Base-by-base conservation (phyloP, 2,329 filamentous ascomycete genomes). In the Tolypocladium ovalisporum region DNA sequence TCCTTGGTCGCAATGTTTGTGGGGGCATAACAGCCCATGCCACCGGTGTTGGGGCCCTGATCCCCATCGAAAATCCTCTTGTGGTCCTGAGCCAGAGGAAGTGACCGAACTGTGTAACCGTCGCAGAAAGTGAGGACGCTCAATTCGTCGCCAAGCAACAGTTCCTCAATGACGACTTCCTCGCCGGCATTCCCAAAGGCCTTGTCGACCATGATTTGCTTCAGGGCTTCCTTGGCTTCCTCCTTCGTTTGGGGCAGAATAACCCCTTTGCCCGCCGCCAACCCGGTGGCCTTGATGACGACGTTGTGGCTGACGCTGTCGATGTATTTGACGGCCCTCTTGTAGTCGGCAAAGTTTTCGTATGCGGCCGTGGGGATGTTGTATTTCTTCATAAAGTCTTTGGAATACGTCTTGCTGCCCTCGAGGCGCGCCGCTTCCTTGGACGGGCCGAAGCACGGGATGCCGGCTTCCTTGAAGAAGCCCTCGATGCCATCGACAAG, bases 11-110 rank as follows among this genome's bases (percentile, higher is more conserved):
- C 86, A 65, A 92, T 86, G 62, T 84, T 88, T 1, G 92, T 95
- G n/a, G 89, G 89, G 19, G 92, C 91, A 72, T 97, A 97, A 69
- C 91, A 96, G 55, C 94, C 94, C 94, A 97, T 97, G 44, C 94
- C 94, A 59, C 93, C 94, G 2, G 94, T 97, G 75, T 97, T 97
- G 40, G 91, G 89, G 1, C 94, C 94, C 54, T 83, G 80, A 69
- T 97, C 93, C 56, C 89, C 90, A 67, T 99, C 94, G 56, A 88
- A 89, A 62, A 95, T 91, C 61, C 91, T 84, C 81, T 99, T 97
- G 78, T 99, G 94, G 71, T 97, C 94, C 72, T 99, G 94, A 1
- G 93, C 93, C 1, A 94, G 87, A 6, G 93, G 93, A 12, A 97
- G 79, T 10, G 88, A 90, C 68, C 84, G 82, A 69, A 96, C 88